phyloP scores from a whole-genome alignment of 169 alveolate genomes.

The Cryptosporidium felis region DNA sequence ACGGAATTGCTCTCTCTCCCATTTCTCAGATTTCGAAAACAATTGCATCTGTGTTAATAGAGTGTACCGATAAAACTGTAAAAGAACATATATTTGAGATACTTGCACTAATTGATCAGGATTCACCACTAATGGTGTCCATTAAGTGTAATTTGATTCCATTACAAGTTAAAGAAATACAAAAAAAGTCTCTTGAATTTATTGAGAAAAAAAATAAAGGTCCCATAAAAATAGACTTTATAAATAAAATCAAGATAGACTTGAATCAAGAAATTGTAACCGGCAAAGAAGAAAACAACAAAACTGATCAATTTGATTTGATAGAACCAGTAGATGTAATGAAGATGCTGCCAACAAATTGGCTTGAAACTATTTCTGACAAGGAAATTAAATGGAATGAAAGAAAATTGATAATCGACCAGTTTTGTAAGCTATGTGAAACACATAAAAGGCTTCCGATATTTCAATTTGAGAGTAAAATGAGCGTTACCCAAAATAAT shows the following conservation, averaged over 20 bases:
- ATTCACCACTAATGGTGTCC: neutral
- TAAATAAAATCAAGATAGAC: neutral
- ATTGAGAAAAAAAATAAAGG: neutral
- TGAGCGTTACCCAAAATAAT: neutral
- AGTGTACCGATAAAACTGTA: slow-evolving; percentile 22
- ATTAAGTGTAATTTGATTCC: neutral
- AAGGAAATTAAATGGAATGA: slow-evolving; percentile 67
- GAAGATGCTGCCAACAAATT: slow-evolving; percentile 34
- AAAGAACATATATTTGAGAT: slow-evolving; percentile 26
- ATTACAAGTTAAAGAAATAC: slow-evolving; percentile 39
- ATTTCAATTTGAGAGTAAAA: neutral
- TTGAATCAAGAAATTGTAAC: neutral
- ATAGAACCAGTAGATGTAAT: slow-evolving; percentile 57
- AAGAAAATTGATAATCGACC: slow-evolving; percentile 25
- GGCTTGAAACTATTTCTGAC: slow-evolving; percentile 33
- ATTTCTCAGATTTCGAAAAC: slow-evolving; percentile 6
- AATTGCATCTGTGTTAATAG: neutral
- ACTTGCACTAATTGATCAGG: neutral
- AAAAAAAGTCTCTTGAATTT: neutral
- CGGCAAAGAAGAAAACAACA: neutral
- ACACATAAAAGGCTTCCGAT: slow-evolving; percentile 21
- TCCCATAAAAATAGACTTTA: slow-evolving; percentile 33
- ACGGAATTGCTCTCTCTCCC: slow-evolving; percentile 43
- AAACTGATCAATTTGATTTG: slow-evolving; percentile 3
- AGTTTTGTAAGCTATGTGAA: slow-evolving; percentile 35